Conservation (phyloP, 805 yeast genomes). For the Deakozyma indianensis region DNA sequence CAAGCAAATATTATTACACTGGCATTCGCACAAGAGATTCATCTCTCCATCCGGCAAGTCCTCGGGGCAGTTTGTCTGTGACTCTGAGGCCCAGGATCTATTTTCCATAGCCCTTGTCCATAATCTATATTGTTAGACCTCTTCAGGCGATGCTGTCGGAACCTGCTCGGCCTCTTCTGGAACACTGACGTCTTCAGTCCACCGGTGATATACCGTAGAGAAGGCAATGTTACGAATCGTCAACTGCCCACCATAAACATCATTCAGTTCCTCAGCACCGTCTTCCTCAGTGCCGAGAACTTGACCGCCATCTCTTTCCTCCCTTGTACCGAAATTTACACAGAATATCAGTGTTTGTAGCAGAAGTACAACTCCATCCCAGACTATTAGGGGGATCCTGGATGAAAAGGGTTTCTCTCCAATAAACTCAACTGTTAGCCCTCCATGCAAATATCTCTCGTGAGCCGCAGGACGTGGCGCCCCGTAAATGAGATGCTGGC, state of each 20-base stretch:
- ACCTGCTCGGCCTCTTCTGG: too few relatives aligned
- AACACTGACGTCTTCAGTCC: not conserved
- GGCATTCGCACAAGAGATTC: too few relatives aligned
- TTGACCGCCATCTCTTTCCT: not conserved
- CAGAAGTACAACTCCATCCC: not conserved
- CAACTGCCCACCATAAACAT: not conserved
- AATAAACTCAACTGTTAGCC: not conserved
- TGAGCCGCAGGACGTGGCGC: not conserved
- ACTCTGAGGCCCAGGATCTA: too few relatives aligned
- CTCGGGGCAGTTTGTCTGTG: too few relatives aligned
- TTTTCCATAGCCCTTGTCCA: too few relatives aligned
- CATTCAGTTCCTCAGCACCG: not conserved
- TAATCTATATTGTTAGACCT: too few relatives aligned
- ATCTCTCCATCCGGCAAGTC: too few relatives aligned
- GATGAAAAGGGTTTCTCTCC: not conserved
- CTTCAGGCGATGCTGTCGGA: too few relatives aligned
- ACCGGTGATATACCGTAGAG: not conserved
- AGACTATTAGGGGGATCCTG: not conserved
- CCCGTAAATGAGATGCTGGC: not conserved
- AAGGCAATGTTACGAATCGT: not conserved
- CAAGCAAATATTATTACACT: too few relatives aligned
- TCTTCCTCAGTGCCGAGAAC: not conserved
- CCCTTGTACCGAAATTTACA: not conserved
- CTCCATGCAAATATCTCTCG: not conserved
- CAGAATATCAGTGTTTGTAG: not conserved